Evolutionary conservation across 1,284 basidiomycete species (phyloP).

Genomic region (Fomitopsis schrenkii): DNA sequence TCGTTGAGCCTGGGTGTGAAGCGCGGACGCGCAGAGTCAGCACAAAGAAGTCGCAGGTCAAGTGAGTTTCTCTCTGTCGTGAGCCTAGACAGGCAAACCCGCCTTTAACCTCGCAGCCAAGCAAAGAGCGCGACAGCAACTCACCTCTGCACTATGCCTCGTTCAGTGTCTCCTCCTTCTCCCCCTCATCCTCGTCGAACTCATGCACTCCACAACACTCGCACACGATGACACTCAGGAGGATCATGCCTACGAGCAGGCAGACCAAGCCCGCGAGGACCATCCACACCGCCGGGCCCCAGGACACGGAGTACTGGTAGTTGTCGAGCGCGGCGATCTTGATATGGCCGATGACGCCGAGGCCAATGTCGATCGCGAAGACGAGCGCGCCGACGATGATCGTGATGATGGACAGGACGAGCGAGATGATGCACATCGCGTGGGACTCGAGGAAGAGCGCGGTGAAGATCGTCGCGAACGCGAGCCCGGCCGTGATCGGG

Average conservation of each 20-base stretch:
- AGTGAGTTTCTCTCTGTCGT: background rate
- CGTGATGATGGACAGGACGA: slow-evolving; percentile 52
- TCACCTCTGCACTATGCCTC: background rate
- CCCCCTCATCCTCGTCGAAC: slow-evolving; percentile 3
- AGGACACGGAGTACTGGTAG: slow-evolving; percentile 43
- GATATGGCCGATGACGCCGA: slow-evolving; percentile 47
- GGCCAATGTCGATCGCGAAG: slow-evolving; percentile 56
- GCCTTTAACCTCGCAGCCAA: background rate
- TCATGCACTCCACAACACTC: slow-evolving; percentile 53
- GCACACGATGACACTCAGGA: slow-evolving; percentile 59
- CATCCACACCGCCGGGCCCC: slow-evolving; percentile 74
- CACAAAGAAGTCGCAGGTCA: background rate
- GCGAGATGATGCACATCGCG: slow-evolving; percentile 45
- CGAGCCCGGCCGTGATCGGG: slow-evolving; percentile 54
- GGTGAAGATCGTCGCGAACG: slow-evolving; percentile 47
- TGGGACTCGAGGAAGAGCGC: slow-evolving; percentile 54
- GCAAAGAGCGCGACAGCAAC: background rate
- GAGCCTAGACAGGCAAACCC: background rate
- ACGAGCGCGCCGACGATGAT: slow-evolving; percentile 50
- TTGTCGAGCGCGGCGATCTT: slow-evolving; percentile 38
- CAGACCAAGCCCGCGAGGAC: slow-evolving; percentile 47
- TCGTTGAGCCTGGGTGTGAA: background rate
- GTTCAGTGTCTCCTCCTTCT: background rate
- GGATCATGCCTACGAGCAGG: slow-evolving; percentile 57
- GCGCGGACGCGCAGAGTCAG: background rate